Evolutionary conservation across 805 yeast genomes (phyloP), one percentile per base, ranked within the genome.

Genomic region (Clavispora fructus): DNA sequence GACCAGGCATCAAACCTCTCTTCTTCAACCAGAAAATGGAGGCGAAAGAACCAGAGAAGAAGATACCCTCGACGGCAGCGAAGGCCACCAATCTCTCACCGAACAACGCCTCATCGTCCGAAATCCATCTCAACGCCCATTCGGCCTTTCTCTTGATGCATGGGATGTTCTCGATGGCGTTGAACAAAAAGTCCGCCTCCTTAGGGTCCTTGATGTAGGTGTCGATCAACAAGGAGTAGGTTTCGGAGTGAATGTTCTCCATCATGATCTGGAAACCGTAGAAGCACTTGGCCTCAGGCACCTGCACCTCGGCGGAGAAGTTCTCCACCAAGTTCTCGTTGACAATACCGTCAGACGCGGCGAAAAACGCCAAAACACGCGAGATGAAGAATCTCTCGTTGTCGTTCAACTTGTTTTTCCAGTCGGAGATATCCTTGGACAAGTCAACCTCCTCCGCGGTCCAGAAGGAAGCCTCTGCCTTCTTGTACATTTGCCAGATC

Each of bases 381-480:
- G 97, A 87, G 57, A 92, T 77, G 70, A 92, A 92, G 73, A 72
- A 94, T 61, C 95, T 82, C 77, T 92, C 99, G 67, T 91, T 92
- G 47, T 87, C 94, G 64, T 77, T 91, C 75, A 92, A 75, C 62
- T 77, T 76, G 73, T 85, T 80, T 66, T 88, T 91, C 99, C 99
- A 92, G 74, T 92, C 99, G 60, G 79, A 79, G 50, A 78, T 64
- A 69, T 92, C 99, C 76, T 92, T 94, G 46, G 95, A 83, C 54
- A 92, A 80, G 71, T 92, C 99, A 56, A 92, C 90, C 74, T 94
- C 99, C 75, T 92, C 99, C 41, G 98, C 97, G 35, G 98, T 94
- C 99, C 99, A 92, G 79, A 92, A 92, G 6, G 98, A 92, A 13
- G 99, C 99, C 77, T 94, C 99, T 43, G 98, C 97, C 73, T 92